Conservation (phyloP, 169 alveolate genomes). For the Plasmodium knowlesi region DNA sequence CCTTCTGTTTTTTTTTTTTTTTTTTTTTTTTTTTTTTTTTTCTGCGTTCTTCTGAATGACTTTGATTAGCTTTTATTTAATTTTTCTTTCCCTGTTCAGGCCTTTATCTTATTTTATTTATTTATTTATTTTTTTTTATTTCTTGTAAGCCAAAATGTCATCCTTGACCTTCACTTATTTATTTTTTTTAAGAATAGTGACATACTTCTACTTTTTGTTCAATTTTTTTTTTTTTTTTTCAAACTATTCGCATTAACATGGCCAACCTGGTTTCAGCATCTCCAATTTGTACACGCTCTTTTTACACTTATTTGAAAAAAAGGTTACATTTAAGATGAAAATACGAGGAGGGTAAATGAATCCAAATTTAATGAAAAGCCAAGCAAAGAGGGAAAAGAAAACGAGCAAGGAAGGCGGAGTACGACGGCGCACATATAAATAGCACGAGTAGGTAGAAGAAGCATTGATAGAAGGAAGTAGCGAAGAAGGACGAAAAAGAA, state of each 20-base stretch:
- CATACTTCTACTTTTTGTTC: neutral
- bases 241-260: neutral
- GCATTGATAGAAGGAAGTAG: neutral
- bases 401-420: neutral
- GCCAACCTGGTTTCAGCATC: neutral
- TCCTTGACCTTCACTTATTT: neutral
- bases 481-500: neutral
- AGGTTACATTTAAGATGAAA: neutral
- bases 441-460: neutral
- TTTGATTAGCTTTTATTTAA: neutral
- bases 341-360: neutral
- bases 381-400: neutral
- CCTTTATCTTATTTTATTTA: too few relatives aligned
- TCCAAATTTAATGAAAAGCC: neutral
- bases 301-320: neutral
- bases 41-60: neutral
- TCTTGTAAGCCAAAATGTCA: neutral
- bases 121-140: too few relatives aligned
- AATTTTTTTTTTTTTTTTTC: neutral
- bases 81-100: neutral
- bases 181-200: neutral
- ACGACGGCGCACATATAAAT: neutral
- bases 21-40: neutral
- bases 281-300: neutral
- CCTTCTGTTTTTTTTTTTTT: neutral